phyloP scores from a whole-genome alignment of 2,329 filamentous ascomycete species.

The Cercospora berteroae region DNA sequence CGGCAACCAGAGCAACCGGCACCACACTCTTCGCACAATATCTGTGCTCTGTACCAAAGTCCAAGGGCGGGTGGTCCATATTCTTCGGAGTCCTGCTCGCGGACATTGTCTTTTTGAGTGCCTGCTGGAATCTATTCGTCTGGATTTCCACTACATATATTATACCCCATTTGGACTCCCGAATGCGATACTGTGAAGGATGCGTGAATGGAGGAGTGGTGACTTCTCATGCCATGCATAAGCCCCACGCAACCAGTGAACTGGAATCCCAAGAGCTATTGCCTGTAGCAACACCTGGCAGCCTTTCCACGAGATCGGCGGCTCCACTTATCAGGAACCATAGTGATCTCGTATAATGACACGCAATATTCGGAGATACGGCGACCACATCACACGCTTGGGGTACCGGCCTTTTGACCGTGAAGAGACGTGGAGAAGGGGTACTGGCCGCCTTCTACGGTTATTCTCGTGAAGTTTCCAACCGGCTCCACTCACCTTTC shows the following conservation, averaged over 20 bases:
- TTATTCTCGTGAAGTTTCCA: no score
- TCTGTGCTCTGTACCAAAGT: conserved; percentile 15
- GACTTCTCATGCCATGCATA: not conserved
- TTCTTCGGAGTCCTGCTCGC: conserved; percentile 12
- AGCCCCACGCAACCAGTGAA: not conserved
- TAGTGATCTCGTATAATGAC: not conserved
- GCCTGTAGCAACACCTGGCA: not conserved
- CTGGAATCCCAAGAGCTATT: conserved; percentile 7
- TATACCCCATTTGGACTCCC: conserved; percentile 1
- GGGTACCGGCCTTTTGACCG: no score
- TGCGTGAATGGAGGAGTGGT: not conserved
- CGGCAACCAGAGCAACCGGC: not conserved
- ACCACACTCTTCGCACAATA: conserved; percentile 14
- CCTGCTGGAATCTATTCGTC: conserved; percentile 6
- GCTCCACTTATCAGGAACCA: not conserved
- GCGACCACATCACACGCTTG: no score
- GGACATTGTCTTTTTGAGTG: conserved; percentile 10
- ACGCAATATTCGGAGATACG: no score
- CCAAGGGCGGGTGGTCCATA: conserved; percentile 7
- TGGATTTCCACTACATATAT: conserved; percentile 4
- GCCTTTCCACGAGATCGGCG: not conserved
- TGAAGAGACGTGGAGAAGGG: no score
- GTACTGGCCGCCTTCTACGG: no score
- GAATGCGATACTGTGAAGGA: conserved; percentile 1
- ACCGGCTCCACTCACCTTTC: no score